These are phyloP conservation scores for Fusarium nurragi DNA, from an alignment of 2,329 filamentous ascomycete species.

Conservation along the genomic window DNA sequence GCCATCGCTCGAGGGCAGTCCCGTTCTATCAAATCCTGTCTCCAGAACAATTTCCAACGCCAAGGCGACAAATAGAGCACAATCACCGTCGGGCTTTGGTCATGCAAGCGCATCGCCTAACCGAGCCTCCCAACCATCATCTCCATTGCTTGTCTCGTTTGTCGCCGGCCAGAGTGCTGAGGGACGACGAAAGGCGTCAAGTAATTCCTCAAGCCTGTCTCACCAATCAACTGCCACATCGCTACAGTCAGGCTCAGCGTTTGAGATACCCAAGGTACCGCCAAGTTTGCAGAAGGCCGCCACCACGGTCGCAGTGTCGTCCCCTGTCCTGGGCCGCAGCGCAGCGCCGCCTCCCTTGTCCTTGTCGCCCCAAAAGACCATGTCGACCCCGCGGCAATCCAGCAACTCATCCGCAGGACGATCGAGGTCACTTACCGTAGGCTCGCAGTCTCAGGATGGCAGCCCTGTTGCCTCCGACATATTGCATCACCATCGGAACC, in stretches of 20 bases:
- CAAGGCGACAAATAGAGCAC: constrained; percentile 79
- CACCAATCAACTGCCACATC: constrained; percentile 71
- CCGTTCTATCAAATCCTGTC: constrained; percentile 79
- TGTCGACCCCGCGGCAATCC: constrained; percentile 67
- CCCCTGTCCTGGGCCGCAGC: constrained; percentile 66
- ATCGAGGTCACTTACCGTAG: constrained; percentile 89
- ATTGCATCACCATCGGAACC: constrained; percentile 83
- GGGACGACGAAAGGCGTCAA: constrained; percentile 86
- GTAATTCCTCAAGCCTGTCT: constrained; percentile 84
- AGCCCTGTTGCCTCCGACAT: constrained; percentile 77
- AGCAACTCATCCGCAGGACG: constrained; percentile 72
- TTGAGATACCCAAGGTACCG: constrained; percentile 74
- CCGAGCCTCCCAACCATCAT: constrained; percentile 74
- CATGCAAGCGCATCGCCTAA: constrained; percentile 88
- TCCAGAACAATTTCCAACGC: constrained; percentile 86
- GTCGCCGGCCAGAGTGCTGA: constrained; percentile 85
- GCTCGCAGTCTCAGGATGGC: constrained; percentile 93
- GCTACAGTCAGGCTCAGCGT: constrained; percentile 74
- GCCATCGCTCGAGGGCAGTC: constrained; percentile 83
- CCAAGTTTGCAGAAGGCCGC: constrained; percentile 69
- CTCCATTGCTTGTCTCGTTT: constrained; percentile 93
- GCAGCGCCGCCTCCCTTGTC: constrained; percentile 61
- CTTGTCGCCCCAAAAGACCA: constrained; percentile 70
- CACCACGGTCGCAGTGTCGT: constrained; percentile 64
- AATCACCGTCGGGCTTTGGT: constrained; percentile 83